These are phyloP conservation scores for Lentithecium fluviatile DNA, from an alignment of 495 filamentous ascomycete genomes.

Conservation along the genomic window DNA sequence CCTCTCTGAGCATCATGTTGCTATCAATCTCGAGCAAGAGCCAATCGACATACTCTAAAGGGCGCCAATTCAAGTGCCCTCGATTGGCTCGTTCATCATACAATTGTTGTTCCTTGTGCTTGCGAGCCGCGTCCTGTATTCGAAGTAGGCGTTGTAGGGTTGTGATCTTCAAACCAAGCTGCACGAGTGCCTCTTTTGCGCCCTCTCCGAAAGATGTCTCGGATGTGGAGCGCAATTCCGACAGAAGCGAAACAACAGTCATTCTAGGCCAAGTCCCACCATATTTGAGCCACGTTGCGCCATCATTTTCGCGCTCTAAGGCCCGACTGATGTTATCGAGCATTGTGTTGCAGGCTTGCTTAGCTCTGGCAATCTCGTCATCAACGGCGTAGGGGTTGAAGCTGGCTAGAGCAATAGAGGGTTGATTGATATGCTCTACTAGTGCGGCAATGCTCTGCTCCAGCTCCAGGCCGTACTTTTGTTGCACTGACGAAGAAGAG, in stretches of 20 bases:
- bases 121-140: constrained; percentile 38
- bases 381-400: constrained; percentile 1
- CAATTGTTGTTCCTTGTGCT: constrained; percentile 21
- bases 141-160: constrained; percentile 48
- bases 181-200: constrained; percentile 50
- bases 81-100: constrained; percentile 30
- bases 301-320: constrained; percentile 39
- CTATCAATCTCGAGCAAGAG: constrained; percentile 58
- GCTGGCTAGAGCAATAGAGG: background rate
- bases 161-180: constrained; percentile 48
- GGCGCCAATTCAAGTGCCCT: constrained; percentile 56
- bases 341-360: constrained; percentile 5
- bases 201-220: constrained; percentile 38
- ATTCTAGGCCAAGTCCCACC: constrained; percentile 55
- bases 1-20: constrained; percentile 52
- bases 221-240: constrained; percentile 50
- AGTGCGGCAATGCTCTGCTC: constrained; percentile 19
- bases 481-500: background rate
- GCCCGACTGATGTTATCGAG: constrained; percentile 33
- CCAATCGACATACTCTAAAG: constrained; percentile 52
- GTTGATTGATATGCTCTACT: background rate
- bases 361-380: background rate
- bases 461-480: constrained; percentile 13
- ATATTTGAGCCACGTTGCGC: constrained; percentile 49
- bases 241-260: constrained; percentile 52